These are phyloP conservation scores for Pyrenophora graminea DNA, from an alignment of 2,329 filamentous ascomycete genomes.

Conservation along the genomic window DNA sequence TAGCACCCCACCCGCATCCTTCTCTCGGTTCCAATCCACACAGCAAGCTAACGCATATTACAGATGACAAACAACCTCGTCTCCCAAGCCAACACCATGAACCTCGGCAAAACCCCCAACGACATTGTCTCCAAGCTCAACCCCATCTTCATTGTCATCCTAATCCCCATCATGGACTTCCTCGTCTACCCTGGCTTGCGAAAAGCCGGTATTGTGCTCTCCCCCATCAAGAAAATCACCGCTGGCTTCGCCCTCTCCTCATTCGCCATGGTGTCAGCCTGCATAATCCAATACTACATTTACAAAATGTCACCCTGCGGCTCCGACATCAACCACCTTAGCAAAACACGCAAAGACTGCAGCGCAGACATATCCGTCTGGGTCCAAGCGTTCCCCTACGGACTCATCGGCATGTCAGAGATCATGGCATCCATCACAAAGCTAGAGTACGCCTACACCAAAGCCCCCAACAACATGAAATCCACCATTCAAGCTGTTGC, in stretches of 20 bases:
- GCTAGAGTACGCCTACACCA: slow-evolving; percentile 61
- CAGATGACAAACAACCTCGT: slow-evolving; percentile 67
- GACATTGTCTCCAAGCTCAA: slow-evolving; percentile 78
- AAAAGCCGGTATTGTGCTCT: slow-evolving; percentile 67
- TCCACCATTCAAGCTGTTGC: slow-evolving; percentile 44
- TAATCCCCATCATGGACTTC: slow-evolving; percentile 63
- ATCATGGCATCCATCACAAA: slow-evolving; percentile 71
- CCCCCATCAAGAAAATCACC: slow-evolving; percentile 76
- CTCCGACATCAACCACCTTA: slow-evolving; percentile 34
- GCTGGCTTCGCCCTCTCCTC: slow-evolving; percentile 69
- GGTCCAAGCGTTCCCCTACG: slow-evolving; percentile 58
- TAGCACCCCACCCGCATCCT: no score
- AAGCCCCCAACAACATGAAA: slow-evolving; percentile 65
- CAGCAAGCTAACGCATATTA: slow-evolving; percentile 50
- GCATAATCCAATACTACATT: slow-evolving; percentile 62
- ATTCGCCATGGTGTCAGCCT: slow-evolving; percentile 63
- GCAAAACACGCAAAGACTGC: slow-evolving; percentile 49
- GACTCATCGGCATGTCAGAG: slow-evolving; percentile 62
- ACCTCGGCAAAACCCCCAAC: slow-evolving; percentile 72
- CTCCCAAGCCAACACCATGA: slow-evolving; percentile 70
- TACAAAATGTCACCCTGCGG: slow-evolving; percentile 39
- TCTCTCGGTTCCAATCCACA: background rate
- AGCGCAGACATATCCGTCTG: slow-evolving; percentile 58
- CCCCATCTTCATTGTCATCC: slow-evolving; percentile 74
- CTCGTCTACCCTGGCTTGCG: slow-evolving; percentile 71